Base-by-base conservation (phyloP, 2,329 filamentous ascomycete species). In the Colletotrichum abscissum region DNA sequence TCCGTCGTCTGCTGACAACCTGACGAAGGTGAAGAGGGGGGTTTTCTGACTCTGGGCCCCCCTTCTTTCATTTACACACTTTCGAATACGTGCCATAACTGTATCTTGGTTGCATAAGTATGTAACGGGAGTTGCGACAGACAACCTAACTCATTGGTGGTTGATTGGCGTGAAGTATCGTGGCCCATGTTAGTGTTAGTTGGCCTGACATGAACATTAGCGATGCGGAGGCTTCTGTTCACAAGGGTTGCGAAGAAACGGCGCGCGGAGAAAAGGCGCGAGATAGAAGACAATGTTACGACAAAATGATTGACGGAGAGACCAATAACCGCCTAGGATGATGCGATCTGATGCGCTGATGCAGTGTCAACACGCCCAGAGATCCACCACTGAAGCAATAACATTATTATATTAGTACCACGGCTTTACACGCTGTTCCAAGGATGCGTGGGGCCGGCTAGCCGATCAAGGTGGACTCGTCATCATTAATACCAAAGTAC, bases 391-490 rank as follows among this genome's bases (percentile, higher is more conserved):
- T 52, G 28, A 30, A 33, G 59, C 46, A 64, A 56, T 64, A 69
- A 28, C 58, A 65, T 49, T n/a, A 56, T 69, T 55, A 24, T 38
- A 64, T 55, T 38, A 64, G 22, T 35, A n/a, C 46, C 46, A 12
- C 62, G 26, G 28, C 62, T 5, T 63, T 33, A 55, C 62, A 55
- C 65, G 42, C 33, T 42, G 26, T 49, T 54, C 46, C 60, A 26
- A 42, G 67, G 49, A 49, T 49, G 42, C 22, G 26, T 60, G 63
- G 30, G 56, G 30, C 69, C 64, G 28, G 38, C 57, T 30, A 30
- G 11, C 66, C 49, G 59, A 52, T 28, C 69, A 22, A n/a, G 65
- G 58, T 62, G 65, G 69, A 64, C 54, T 69, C 69, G 69, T 69
- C 59, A 69, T 60, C 59, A 52, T 24, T 24, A 49, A 69, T 55